Conservation (phyloP, 2,329 filamentous ascomycete species). For the Fusarium sp. region DNA sequence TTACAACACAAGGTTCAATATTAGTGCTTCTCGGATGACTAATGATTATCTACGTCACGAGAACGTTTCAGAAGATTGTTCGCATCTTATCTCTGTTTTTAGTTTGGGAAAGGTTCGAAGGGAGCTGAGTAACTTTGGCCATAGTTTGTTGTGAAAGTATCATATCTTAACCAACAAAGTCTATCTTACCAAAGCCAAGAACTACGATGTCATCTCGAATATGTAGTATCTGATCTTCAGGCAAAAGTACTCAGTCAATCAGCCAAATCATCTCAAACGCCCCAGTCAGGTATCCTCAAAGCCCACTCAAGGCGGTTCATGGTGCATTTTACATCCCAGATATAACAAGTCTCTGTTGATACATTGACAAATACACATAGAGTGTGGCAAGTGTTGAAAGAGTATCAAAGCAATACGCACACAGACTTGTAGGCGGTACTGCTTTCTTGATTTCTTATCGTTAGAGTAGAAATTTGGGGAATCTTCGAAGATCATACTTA, state of each 20-base stretch:
- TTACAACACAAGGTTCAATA: rapidly evolving
- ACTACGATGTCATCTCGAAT: rapidly evolving
- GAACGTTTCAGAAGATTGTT: rapidly evolving
- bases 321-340: rapidly evolving
- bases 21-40: neutral
- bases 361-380: neutral
- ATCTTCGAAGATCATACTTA: neutral
- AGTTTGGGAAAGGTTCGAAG: neutral
- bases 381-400: neutral
- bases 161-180: neutral
- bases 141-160: neutral
- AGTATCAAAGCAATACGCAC: neutral
- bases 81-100: neutral
- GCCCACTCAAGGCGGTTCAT: neutral
- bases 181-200: neutral
- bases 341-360: neutral
- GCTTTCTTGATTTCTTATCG: neutral
- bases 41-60: rapidly evolving
- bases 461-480: neutral
- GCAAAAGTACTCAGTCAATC: rapidly evolving
- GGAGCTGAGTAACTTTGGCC: no score
- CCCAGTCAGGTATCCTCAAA: neutral
- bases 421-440: rapidly evolving
- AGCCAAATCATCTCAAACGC: neutral
- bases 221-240: neutral